A percentile compares a stretch with the other conserved stretches of the same genome.
Conservation (phyloP, 2,329 filamentous ascomycete genomes). For the Corniculantispora saksenae region DNA sequence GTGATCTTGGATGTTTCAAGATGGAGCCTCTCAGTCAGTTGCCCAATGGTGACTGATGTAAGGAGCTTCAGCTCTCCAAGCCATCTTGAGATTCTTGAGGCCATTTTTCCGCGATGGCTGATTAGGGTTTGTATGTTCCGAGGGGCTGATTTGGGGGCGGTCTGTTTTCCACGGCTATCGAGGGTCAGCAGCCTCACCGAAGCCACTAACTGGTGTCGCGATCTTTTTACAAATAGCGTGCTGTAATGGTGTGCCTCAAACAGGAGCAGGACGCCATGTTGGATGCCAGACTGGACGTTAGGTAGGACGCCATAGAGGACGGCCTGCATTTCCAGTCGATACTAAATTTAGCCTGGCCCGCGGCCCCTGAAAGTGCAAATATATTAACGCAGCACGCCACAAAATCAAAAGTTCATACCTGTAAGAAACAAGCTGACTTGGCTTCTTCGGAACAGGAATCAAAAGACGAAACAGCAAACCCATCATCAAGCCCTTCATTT, state of each 20-base stretch:
- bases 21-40: not conserved
- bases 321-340: not conserved
- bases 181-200: not conserved
- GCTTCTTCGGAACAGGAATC: not conserved
- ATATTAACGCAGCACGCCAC: constrained; percentile 6
- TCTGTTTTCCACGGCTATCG: constrained; percentile 3
- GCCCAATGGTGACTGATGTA: not conserved
- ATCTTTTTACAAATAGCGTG: constrained; percentile 8
- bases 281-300: not conserved
- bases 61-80: not conserved
- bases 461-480: not conserved
- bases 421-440: not conserved
- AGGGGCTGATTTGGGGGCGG: not conserved
- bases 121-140: not conserved
- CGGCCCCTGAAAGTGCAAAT: not conserved
- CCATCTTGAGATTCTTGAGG: not conserved
- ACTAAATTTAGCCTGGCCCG: constrained; percentile 8
- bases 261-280: not conserved
- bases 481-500: not conserved
- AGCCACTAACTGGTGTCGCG: not conserved
- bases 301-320: not conserved
- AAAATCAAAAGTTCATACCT: constrained; percentile 5
- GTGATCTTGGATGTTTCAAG: constrained; percentile 9
- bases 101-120: not conserved
- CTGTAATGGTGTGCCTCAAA: not conserved